These are phyloP conservation scores for Acanthamoeba culbertsoni DNA, from an alignment of 208 protist species.

Conservation along the genomic window DNA sequence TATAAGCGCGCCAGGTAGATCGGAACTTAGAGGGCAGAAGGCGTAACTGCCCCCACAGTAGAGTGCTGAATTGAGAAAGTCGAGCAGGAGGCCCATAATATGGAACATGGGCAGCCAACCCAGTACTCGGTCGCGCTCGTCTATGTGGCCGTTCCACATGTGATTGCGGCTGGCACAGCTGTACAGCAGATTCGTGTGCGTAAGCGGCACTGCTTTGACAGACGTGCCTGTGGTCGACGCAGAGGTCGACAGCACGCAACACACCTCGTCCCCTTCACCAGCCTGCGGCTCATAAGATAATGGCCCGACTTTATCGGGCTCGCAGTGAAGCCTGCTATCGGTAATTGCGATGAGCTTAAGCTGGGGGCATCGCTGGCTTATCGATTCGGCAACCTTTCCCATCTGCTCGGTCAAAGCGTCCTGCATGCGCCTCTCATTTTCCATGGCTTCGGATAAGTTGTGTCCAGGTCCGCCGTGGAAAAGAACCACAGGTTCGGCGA, in stretches of 20 bases:
- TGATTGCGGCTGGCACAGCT: slow-evolving; percentile 53
- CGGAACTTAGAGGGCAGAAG: neutral
- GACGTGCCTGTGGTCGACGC: slow-evolving; percentile 48
- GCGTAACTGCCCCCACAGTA: slow-evolving; percentile 47
- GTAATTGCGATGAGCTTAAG: neutral
- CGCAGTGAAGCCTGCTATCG: neutral
- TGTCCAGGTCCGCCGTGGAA: neutral
- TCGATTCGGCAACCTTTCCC: neutral
- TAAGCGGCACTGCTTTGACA: slow-evolving; percentile 34
- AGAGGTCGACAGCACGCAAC: slow-evolving; percentile 25
- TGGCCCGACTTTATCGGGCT: neutral
- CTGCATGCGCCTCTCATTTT: neutral
- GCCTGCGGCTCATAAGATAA: neutral
- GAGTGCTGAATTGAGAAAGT: slow-evolving; percentile 56
- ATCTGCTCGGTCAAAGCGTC: neutral
- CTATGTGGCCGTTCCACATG: slow-evolving; percentile 27
- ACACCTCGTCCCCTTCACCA: slow-evolving; percentile 1
- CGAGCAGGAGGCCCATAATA: slow-evolving; percentile 45
- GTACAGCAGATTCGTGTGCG: slow-evolving; percentile 40
- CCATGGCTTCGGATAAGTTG: neutral
- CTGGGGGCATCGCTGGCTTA: neutral
- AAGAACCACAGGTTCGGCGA: slow-evolving; percentile 3
- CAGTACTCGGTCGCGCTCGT: neutral
- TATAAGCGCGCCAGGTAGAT: neutral
- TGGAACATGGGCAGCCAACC: slow-evolving; percentile 57